phyloP scores from a whole-genome alignment of 768 basidiomycete genomes.

The Russula ochroleuca region DNA sequence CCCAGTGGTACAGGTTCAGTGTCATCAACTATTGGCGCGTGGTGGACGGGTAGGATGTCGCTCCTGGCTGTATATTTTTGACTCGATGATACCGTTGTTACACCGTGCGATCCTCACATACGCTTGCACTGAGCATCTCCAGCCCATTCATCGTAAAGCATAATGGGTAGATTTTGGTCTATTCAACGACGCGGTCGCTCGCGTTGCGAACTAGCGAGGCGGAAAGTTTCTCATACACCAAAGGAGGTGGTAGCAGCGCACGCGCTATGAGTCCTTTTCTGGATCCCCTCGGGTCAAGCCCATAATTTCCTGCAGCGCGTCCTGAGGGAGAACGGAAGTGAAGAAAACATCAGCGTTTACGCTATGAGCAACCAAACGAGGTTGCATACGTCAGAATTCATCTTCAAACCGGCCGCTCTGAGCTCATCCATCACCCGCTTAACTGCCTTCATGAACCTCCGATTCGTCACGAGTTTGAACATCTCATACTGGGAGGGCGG shows the following conservation, averaged over 20 bases:
- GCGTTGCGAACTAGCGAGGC: too few species aligned
- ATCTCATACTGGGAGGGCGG: conserved; percentile 50
- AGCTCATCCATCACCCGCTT: conserved; percentile 47
- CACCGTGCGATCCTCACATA: too few species aligned
- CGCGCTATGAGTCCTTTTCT: conserved; percentile 16
- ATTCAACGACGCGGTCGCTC: too few species aligned
- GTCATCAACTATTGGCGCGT: too few species aligned
- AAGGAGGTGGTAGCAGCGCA: background rate
- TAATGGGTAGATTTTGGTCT: too few species aligned
- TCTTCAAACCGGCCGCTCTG: conserved; percentile 56
- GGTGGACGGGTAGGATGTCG: too few species aligned
- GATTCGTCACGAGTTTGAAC: conserved; percentile 49
- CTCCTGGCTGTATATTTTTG: too few species aligned
- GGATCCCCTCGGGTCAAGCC: conserved; percentile 29
- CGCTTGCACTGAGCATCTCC: too few species aligned
- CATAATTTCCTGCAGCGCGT: conserved; percentile 45
- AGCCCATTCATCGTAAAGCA: too few species aligned
- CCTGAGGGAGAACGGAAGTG: conserved; percentile 35
- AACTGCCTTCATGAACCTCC: conserved; percentile 50
- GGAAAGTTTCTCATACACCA: too few species aligned
- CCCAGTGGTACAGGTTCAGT: too few species aligned
- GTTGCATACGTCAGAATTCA: conserved; percentile 48
- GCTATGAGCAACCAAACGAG: background rate
- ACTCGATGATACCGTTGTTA: too few species aligned
- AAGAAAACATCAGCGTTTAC: background rate